Evolutionary conservation across 192 early-diverging fungal genomes (phyloP), one percentile per base, ranked within the genome.

Genomic region (Rhizophagus prolifer): DNA sequence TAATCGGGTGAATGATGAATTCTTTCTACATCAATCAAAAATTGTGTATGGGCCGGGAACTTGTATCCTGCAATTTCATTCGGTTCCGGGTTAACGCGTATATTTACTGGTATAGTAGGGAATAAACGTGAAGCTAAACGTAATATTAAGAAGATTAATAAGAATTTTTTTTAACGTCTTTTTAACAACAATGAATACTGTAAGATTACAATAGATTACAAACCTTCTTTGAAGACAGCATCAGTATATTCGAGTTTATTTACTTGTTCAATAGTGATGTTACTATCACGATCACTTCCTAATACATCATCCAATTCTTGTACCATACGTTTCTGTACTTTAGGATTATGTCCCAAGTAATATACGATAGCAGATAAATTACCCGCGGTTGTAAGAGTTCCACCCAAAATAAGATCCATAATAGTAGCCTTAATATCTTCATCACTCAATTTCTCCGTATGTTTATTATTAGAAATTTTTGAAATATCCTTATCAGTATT

Each of bases 191-290:
- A 50, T 19, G 19, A 50, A 8, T 5, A 50, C 0, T 16, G 4
- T 16, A 16, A 12, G 1, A 14, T 16, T 50, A 44, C 4, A 21
- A 19, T 54, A 19, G 2, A 21, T 54, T 21, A 54, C 50, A 54
- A 54, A 72, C 70, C 71, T 60, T 73, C 71, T 59, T 58, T 58
- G 14, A 73, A 34, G 31, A 73, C 58, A 6, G 71, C 71, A 2
- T 59, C 28, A 38, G n/a, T 47, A 59, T 73, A 73, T 59, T 73
- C 41, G 5, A 73, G 26, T 34, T 73, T 73, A 25, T 61, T 36
- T 25, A 73, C 26, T 31, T 73, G 54, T 9, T 73, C 58, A 23
- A 44, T 0, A 23, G 46, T 71, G 21, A 71, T 26, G 46, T 60
- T 13, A n/a, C 6, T n/a, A 58, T 58, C 30, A 23, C 13, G 28